phyloP scores from a whole-genome alignment of 345 rosid species.

The Murraya paniculata region DNA sequence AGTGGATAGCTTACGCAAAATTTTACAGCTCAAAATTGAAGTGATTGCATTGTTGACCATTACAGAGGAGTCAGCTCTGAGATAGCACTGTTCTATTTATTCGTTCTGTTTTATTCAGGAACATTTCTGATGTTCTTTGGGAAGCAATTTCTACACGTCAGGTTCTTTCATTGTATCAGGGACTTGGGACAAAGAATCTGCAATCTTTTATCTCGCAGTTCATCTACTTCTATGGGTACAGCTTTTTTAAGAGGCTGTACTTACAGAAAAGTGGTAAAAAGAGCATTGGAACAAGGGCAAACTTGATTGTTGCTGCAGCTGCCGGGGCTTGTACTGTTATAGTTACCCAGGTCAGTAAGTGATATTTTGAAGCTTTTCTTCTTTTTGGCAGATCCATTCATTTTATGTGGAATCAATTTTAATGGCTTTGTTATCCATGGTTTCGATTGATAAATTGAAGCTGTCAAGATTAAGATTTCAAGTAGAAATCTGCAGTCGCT shows the following conservation, averaged over 20 bases:
- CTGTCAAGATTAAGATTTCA: neutral
- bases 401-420: neutral
- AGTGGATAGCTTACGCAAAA: neutral
- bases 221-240: conserved; percentile 75
- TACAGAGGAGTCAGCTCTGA: neutral
- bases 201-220: conserved; percentile 76
- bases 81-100: neutral
- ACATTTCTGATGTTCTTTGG: conserved; percentile 66
- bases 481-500: neutral
- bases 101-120: conserved; percentile 31
- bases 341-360: conserved; percentile 52
- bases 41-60: neutral
- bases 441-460: neutral
- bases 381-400: neutral
- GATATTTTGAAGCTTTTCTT: neutral
- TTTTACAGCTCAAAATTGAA: neutral
- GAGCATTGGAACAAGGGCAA: conserved; percentile 68
- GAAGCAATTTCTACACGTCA: conserved; percentile 60
- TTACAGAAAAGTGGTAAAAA: conserved; percentile 68
- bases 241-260: conserved; percentile 82
- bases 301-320: conserved; percentile 79
- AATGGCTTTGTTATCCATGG: neutral
- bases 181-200: conserved; percentile 72
- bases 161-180: conserved; percentile 68
- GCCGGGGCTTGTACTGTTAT: conserved; percentile 90